A percentile compares a stretch with the other conserved stretches of the same genome.
These are phyloP conservation scores for Calonectria multiphialidica DNA, from an alignment of 2,329 filamentous ascomycete genomes.

Conservation along the genomic window DNA sequence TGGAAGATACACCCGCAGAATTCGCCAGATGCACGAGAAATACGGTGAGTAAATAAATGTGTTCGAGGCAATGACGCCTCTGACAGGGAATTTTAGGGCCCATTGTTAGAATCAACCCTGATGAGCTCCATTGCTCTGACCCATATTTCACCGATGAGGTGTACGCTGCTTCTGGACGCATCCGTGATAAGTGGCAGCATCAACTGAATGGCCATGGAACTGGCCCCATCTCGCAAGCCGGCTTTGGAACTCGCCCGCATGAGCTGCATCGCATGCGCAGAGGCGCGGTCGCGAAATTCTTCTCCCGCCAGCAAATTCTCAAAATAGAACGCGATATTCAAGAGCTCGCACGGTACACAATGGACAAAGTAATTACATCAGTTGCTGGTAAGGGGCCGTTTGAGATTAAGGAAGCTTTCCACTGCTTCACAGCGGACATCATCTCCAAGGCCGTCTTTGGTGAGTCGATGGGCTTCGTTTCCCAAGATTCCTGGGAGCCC, in stretches of 20 bases:
- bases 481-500: constrained; percentile 50
- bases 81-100: constrained; percentile 40
- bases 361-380: constrained; percentile 46
- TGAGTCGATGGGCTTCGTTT: constrained; percentile 47
- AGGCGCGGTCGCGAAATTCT: constrained; percentile 48
- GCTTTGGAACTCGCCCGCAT: constrained; percentile 41
- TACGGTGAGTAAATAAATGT: constrained; percentile 1
- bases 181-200: constrained; percentile 42
- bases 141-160: constrained; percentile 52
- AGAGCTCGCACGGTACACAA: constrained; percentile 40
- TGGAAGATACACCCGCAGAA: not conserved
- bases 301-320: constrained; percentile 48
- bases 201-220: constrained; percentile 33
- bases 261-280: constrained; percentile 50
- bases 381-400: constrained; percentile 41
- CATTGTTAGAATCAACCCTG: constrained; percentile 53
- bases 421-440: constrained; percentile 54
- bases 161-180: constrained; percentile 45
- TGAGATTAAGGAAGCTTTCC: constrained; percentile 51
- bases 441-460: constrained; percentile 55
- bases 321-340: constrained; percentile 43
- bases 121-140: constrained; percentile 54
- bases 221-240: constrained; percentile 25
- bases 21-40: constrained; percentile 3
- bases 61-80: not conserved